Base-by-base conservation (phyloP, 805 yeast species). In the Pichia sporocuriosa region DNA sequence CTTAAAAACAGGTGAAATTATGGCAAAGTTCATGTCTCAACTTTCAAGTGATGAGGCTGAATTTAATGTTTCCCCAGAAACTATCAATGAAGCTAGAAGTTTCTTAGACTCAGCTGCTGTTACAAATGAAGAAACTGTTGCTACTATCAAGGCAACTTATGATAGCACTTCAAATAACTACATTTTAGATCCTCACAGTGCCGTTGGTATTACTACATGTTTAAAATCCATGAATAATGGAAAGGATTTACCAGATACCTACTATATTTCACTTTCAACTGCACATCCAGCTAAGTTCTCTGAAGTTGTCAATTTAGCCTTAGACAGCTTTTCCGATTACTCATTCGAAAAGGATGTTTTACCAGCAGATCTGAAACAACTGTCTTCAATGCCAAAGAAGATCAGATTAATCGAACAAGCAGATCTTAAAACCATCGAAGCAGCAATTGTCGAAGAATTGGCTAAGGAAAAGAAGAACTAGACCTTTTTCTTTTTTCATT, bases 251-350 rank as follows among this genome's bases (percentile, higher is more conserved):
- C 45, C 62, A 19, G 58, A 67, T 23, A 63, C 70, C 30, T 68
- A 75, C 42, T 74, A 74, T 58, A 72, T 93, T 34, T 84, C 96
- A 5, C 75, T 93, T 44, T 84, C 97, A 10, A 93, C 99, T 36
- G 99, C 99, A 8, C 99, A 93, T 62, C 99, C 99, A 32, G 99
- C 98, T 46, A 93, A 93, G 67, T 93, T 93, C 58, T 85, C 96
- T 21, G 97, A 87, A 49, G 98, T 96, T 38, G 99, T 93, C 21
- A 82, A 89, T 62, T 67, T 74, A 53, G 87, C 97, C 3, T 71
- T 93, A 50, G 59, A 65, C 35, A 72, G 71, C 1, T 72, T 78
- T 47, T 75, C 72, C 11, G 88, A 77, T 17, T 93, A 93, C 67
- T 77, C 88, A 4, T 93, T 93, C 58, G 96, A 87, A 56, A 71